These are phyloP conservation scores for Claviceps sp. DNA, from an alignment of 2,329 filamentous ascomycete species.

Conservation along the genomic window DNA sequence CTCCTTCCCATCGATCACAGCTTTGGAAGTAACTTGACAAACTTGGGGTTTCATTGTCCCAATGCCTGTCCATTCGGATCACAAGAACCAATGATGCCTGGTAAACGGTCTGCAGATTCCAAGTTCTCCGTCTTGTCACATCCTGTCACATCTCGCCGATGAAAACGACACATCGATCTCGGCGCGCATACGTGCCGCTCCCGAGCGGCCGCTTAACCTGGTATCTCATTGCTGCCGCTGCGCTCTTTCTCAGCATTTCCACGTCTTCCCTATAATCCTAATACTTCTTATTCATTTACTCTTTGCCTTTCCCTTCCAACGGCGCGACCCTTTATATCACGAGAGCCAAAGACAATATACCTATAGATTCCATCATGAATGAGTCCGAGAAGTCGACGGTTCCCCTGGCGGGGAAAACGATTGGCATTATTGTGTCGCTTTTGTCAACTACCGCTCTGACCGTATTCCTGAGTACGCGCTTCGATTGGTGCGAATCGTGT, in stretches of 20 bases:
- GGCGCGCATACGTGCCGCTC: neutral
- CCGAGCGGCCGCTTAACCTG: neutral
- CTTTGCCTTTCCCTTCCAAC: neutral
- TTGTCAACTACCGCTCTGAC: slow-evolving; percentile 21
- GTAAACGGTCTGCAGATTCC: neutral
- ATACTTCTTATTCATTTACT: neutral
- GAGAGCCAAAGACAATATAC: neutral
- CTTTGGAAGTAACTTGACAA: neutral
- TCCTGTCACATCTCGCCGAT: neutral
- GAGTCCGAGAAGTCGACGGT: neutral
- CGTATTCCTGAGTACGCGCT: slow-evolving; percentile 21
- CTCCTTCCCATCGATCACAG: neutral
- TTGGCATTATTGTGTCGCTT: slow-evolving; percentile 12
- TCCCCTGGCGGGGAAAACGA: slow-evolving; percentile 1
- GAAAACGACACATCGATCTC: neutral
- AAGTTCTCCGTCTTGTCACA: neutral
- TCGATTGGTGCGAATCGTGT: neutral
- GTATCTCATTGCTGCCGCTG: neutral
- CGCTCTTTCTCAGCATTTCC: neutral
- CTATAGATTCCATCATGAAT: neutral
- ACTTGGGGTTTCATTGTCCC: neutral
- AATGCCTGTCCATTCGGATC: neutral
- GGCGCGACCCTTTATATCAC: too few relatives aligned
- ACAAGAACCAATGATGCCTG: neutral
- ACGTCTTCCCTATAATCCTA: neutral